Percentiles rank a stretch among this genome's conserved stretches.
Evolutionary conservation across 192 early-diverging fungal species (phyloP).

Genomic region (Thoreauomyces humboldtii): DNA sequence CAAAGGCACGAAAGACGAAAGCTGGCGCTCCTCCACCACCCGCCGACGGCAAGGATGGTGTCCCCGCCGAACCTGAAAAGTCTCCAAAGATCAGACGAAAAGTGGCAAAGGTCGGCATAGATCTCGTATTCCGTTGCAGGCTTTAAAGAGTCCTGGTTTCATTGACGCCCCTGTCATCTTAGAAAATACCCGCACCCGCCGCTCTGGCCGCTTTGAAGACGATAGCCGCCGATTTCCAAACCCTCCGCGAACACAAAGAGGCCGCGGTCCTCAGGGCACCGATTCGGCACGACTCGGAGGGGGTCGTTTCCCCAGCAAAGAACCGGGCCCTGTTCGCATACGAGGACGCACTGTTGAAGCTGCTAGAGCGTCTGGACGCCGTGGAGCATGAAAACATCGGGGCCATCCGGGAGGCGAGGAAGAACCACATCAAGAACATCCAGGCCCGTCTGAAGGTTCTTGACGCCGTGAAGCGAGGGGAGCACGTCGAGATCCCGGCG

Average conservation of each 20-base stretch:
- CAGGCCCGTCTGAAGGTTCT: constrained; percentile 14
- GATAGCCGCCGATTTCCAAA: constrained; percentile 6
- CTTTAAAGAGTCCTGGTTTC: no score
- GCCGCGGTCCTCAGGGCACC: constrained; percentile 16
- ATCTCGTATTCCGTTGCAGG: no score
- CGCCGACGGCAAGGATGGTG: no score
- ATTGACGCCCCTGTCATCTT: no score
- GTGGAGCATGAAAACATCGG: constrained; percentile 8
- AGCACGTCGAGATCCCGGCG: constrained; percentile 5
- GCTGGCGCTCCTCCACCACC: no score
- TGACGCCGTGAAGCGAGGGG: constrained; percentile 14
- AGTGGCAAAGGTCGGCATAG: no score
- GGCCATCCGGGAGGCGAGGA: constrained; percentile 20
- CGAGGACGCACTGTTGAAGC: constrained; percentile 16
- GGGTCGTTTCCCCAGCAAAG: not conserved
- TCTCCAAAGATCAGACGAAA: no score
- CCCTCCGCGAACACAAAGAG: constrained; percentile 4
- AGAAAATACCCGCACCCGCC: constrained; percentile 26
- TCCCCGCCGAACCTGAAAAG: no score
- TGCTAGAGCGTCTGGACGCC: constrained; percentile 23
- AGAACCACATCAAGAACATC: constrained; percentile 4
- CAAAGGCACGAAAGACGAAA: no score
- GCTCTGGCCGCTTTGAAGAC: constrained; percentile 11
- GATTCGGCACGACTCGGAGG: constrained; percentile 10
- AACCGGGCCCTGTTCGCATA: constrained; percentile 20